A percentile compares a stretch with the other conserved stretches of the same genome.
Conservation (phyloP, 495 filamentous ascomycete species). For the Penicillium simplicissimum region DNA sequence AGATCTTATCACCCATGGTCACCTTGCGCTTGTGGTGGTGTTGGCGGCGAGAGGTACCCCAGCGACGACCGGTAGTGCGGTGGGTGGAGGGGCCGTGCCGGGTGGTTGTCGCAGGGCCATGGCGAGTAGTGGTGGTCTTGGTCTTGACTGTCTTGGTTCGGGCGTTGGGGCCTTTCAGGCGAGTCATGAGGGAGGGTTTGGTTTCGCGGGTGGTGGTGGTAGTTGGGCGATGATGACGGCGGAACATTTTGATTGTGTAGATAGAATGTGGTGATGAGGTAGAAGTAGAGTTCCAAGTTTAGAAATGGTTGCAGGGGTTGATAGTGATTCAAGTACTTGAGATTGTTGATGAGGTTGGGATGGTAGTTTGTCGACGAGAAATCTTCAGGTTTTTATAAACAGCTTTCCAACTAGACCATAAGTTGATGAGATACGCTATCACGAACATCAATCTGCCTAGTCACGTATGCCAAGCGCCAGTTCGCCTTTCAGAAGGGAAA, state of each 20-base stretch:
- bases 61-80: constrained; percentile 12
- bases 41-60: constrained; percentile 22
- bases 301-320: too few relatives aligned
- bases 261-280: neutral
- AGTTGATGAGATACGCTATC: neutral
- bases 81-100: neutral
- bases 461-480: constrained; percentile 25
- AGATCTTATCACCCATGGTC: constrained; percentile 67
- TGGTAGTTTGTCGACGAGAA: neutral
- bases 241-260: constrained; percentile 28
- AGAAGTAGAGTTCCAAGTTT: too few relatives aligned
- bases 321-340: too few relatives aligned
- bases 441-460: neutral
- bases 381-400: constrained; percentile 8
- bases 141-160: constrained; percentile 31
- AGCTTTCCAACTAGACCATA: neutral
- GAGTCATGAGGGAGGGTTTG: constrained; percentile 49
- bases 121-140: constrained; percentile 27
- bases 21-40: constrained; percentile 60
- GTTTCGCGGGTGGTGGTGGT: constrained; percentile 39
- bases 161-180: constrained; percentile 31
- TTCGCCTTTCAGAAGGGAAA: constrained; percentile 11
- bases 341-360: neutral
- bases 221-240: constrained; percentile 25
- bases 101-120: neutral